These are phyloP conservation scores for Astragalus membranaceus DNA, from an alignment of 306 rosid genomes.

Conservation along the genomic window DNA sequence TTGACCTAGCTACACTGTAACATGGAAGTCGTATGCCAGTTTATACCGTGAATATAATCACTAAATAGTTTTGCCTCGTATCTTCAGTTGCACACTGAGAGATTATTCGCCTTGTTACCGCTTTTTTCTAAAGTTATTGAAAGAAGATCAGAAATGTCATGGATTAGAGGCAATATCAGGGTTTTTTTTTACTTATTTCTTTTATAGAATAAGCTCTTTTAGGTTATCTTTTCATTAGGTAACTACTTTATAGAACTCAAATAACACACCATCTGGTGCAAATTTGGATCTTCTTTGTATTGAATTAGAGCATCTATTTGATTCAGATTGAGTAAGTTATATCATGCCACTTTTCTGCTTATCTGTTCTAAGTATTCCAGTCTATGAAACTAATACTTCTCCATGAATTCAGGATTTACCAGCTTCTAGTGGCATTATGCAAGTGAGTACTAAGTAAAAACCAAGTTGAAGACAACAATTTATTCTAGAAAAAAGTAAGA, in stretches of 20 bases:
- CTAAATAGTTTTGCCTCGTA: background rate
- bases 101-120: background rate
- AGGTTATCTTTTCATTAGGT: background rate
- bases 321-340: background rate
- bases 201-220: background rate
- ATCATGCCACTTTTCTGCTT: background rate
- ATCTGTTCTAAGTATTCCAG: background rate
- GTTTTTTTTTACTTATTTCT: background rate
- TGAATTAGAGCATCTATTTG: background rate
- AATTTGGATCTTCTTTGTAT: background rate
- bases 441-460: conserved; percentile 40
- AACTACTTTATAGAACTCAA: background rate
- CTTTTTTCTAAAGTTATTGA: background rate
- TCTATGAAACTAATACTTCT: conserved; percentile 19
- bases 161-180: background rate
- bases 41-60: background rate
- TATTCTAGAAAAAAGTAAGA: conserved; percentile 3
- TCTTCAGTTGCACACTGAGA: background rate
- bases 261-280: background rate
- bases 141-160: background rate
- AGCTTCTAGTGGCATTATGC: conserved; percentile 94
- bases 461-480: conserved; percentile 13
- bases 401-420: conserved; percentile 71
- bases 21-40: background rate
- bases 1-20: conserved; percentile 2